Evolutionary conservation across 257 asterid species (phyloP), one percentile per base, ranked within the genome.

Genomic region (Apocynum venetum): DNA sequence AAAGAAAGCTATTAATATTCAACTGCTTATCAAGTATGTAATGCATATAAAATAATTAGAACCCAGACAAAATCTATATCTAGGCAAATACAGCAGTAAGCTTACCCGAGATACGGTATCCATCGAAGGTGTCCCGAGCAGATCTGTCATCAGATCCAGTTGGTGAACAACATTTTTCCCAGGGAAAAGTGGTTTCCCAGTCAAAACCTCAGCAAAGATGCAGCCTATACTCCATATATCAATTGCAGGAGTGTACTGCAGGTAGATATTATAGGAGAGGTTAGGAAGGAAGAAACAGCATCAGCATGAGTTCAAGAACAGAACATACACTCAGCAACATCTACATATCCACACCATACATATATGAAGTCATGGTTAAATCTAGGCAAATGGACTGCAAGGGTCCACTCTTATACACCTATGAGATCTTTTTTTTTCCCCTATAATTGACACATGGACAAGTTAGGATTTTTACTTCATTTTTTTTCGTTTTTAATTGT

Each of bases 121-220:
- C 90, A 89, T 80, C 14, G 96, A 85, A 77, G 98, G 98, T 53
- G 97, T 93, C 61, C 98, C 98, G 67, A 93, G 95, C 76, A 93
- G 91, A 88, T 93, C 97, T 25, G 97, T 91, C 83, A 93, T 93
- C 85, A 93, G 78, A 84, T 93, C 98, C 72, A 93, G 91, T 85
- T 93, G 97, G 82, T 92, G 97, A 79, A 91, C 98, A 66, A 93
- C 96, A 82, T 88, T 93, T 83, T 93, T 93, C 47, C 98, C 98
- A 65, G n/a, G n/a, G n/a, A n/a, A n/a, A n/a, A n/a, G n/a, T n/a
- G n/a, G n/a, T n/a, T n/a, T n/a, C n/a, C n/a, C n/a, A n/a, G n/a
- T n/a, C n/a, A n/a, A n/a, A n/a, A n/a, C n/a, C n/a, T n/a, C n/a
- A n/a, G n/a, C n/a, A n/a, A n/a, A n/a, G n/a, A n/a, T n/a, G n/a